Evolutionary conservation across 2,329 filamentous ascomycete genomes (phyloP), one percentile per base, ranked within the genome.

Genomic region (Paraconiothyrium brasiliense): DNA sequence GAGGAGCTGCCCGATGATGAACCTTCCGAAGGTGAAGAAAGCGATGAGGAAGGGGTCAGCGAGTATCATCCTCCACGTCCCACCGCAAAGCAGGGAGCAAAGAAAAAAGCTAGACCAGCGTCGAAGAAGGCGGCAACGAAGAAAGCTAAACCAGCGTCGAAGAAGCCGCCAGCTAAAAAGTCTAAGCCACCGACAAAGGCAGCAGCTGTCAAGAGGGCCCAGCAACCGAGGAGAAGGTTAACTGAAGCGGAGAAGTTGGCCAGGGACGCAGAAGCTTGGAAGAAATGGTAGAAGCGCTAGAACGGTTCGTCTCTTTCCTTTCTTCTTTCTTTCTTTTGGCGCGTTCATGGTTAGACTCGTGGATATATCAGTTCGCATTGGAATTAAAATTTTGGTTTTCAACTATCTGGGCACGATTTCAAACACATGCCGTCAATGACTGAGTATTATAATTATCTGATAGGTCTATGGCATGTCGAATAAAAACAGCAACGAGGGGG

Each of bases 181-280:
- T 6, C 41, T 4, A 44, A 44, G 16, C 41, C 14, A 16, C 13
- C 41, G 41, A 44, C 20, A 3, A 22, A n/a, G 5, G 27, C 27
- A n/a, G 27, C 27, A 6, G 27, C 27, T 30, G 27, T 30, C 27
- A 44, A 44, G 41, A n/a, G 10, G 41, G 8, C 13, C 8, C 11
- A n/a, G 14, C 47, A 52, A 24, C 49, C 34, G n/a, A 52, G 22
- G 49, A 39, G 39, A 11, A 39, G 49, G 20, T 11, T 24, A n/a
- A 52, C 49, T 52, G 49, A 39, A 34, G 49, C 49, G 13, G 34
- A 52, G 34, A 22, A 34, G 5, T 24, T 52, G 49, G 47, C 4
- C 3, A 14, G 5, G 7, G 30, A 50, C 10, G 47, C 47, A 30
- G 16, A 35, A 8, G 8, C 9, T 2, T 50, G 27, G 13, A 35